Percentiles rank a stretch among this genome's conserved stretches.
Evolutionary conservation across 345 rosid species (phyloP).

Genomic region (Geranium rotundifolium): DNA sequence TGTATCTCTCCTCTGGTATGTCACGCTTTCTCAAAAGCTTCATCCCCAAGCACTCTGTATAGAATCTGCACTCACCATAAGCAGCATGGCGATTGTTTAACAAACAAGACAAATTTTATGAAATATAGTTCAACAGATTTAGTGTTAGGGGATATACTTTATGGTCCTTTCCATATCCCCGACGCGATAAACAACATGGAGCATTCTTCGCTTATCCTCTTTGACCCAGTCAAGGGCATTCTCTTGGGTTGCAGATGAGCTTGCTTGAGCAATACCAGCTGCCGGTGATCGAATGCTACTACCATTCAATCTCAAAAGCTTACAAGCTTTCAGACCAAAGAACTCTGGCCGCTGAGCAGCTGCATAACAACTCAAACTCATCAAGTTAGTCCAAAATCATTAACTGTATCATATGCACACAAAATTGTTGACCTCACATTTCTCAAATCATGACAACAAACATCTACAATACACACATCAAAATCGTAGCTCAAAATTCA

Average conservation of each 20-base stretch:
- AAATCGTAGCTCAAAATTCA: too few species aligned
- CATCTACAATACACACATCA: too few species aligned
- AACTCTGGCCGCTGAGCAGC: conserved; percentile 49
- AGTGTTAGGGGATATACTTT: conserved; percentile 34
- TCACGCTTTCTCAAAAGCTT: conserved; percentile 92
- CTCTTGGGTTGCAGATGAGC: conserved; percentile 50
- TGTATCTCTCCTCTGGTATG: conserved; percentile 93
- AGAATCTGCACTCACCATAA: conserved; percentile 45
- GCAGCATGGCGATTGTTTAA: neutral
- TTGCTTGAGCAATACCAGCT: conserved; percentile 52
- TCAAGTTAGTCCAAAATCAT: neutral
- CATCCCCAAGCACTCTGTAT: conserved; percentile 96
- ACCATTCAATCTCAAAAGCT: conserved; percentile 34
- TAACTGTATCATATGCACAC: neutral
- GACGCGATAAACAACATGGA: conserved; percentile 96
- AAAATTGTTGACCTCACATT: neutral
- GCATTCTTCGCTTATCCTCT: conserved; percentile 79
- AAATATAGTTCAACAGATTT: neutral
- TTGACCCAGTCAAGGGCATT: conserved; percentile 49
- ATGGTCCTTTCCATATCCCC: conserved; percentile 92
- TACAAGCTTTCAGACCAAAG: conserved; percentile 35
- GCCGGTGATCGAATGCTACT: conserved; percentile 31
- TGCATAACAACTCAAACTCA: conserved; percentile 16
- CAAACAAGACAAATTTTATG: neutral
- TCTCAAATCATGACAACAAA: neutral